phyloP scores from a whole-genome alignment of 163 green algal genomes.

The Scenedesmus sp. region DNA sequence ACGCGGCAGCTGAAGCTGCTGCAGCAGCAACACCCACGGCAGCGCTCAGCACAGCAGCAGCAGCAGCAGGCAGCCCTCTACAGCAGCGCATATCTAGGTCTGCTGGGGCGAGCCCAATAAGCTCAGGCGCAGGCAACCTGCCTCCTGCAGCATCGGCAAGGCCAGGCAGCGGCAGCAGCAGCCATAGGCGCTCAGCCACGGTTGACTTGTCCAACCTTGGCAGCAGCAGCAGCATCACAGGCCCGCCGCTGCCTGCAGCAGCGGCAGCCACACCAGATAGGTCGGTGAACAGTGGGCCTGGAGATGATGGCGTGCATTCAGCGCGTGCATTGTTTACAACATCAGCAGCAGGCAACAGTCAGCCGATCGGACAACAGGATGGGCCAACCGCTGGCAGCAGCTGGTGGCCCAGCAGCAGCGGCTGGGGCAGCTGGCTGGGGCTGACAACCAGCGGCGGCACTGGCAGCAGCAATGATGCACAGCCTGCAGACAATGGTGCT shows the following conservation, averaged over 20 bases:
- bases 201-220: not conserved
- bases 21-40: not conserved
- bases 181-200: not conserved
- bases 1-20: not conserved
- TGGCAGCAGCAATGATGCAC: not conserved
- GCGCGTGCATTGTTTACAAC: not conserved
- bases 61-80: not conserved
- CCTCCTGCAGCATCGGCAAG: not conserved
- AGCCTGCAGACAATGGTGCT: not conserved
- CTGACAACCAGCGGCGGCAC: not conserved
- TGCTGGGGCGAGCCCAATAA: conserved; percentile 2
- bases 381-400: not conserved
- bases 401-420: conserved; percentile 20
- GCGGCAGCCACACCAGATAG: not conserved
- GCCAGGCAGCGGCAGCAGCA: not conserved
- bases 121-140: not conserved
- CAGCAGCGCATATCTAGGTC: not conserved
- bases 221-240: conserved; percentile 15
- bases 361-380: not conserved
- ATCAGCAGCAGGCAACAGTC: not conserved
- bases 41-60: conserved; percentile 6
- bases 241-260: not conserved
- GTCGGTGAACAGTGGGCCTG: not conserved
- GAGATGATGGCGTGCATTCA: not conserved
- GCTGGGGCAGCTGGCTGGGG: conserved; percentile 26